Evolutionary conservation across 2,329 filamentous ascomycete species (phyloP), one percentile per base, ranked within the genome.

Genomic region (Zalaria obscura): DNA sequence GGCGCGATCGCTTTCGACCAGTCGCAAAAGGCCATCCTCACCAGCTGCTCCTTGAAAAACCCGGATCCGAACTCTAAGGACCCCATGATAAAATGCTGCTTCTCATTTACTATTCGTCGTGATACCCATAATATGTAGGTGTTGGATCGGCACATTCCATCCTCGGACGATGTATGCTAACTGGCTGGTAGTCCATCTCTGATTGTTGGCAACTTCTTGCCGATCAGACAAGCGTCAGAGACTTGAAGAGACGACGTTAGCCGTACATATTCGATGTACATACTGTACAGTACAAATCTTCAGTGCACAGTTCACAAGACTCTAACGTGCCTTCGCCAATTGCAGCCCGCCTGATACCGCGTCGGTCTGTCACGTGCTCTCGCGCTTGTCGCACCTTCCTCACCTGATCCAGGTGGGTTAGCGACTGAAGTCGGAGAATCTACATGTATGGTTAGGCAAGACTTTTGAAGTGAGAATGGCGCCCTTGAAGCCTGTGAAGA

Each of bases 121-220:
- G 91, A 98, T 65, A 84, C 86, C 47, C 85, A 95, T 62, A 93
- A 95, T 57, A 86, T 98, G 91, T 95, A 67, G 73, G 88, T 66
- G 27, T 29, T 60, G 11, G 6, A 27, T 2, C 35, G 7, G 3
- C 2, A n/a, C 28, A 36, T 18, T 31, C 26, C 31, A 11, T 35
- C n/a, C 26, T 9, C 9, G 27, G 25, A 27, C 5, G 31, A n/a
- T 11, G 3, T 5, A 26, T 31, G 27, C 36, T 36, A 27, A 40
- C 9, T 11, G n/a, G 37, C 39, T 31, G 26, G 8, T 5, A 94
- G 91, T 56, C 91, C 91, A 40, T 87, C 85, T 40, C 69, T 98
- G 48, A 98, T 98, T 55, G 82, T 98, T 38, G 91, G 91, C 39
- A 98, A 98, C 58, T 98, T 98, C 60, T 64, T 98, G 47, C 91